These are phyloP conservation scores for Planoprotostelium fungivorum DNA, from an alignment of 78 protist genomes.

Conservation along the genomic window DNA sequence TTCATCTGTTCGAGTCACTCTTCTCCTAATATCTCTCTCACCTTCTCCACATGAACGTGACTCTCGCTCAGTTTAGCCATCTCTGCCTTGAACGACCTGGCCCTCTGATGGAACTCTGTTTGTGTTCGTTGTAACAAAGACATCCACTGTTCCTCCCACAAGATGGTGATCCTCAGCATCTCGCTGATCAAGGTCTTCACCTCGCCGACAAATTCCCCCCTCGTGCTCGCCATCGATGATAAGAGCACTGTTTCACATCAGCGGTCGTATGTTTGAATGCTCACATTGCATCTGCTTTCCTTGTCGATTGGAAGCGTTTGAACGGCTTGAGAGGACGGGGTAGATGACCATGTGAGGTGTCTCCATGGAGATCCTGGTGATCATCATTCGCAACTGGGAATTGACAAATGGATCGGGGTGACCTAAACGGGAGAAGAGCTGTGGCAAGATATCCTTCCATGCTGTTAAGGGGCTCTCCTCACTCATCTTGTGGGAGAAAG, in stretches of 20 bases:
- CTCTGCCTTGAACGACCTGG: not conserved
- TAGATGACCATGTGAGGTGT: slow-evolving; percentile 41
- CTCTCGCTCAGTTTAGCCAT: too few species aligned
- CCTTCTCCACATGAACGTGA: not conserved
- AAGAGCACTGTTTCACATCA: not conserved
- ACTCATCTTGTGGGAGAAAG: not conserved
- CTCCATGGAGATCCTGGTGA: slow-evolving; percentile 26
- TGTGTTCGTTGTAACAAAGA: slow-evolving; percentile 20
- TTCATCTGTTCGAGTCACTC: not conserved
- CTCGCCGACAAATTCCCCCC: slow-evolving; percentile 17
- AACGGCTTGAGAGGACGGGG: not conserved
- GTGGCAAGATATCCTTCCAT: slow-evolving; percentile 43
- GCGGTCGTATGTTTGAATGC: not conserved
- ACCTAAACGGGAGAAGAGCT: slow-evolving; percentile 44
- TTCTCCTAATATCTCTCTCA: not conserved
- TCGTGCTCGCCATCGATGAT: not conserved
- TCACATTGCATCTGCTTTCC: not conserved
- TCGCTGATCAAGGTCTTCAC: slow-evolving; percentile 21
- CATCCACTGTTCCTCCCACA: slow-evolving; percentile 72
- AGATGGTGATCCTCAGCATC: slow-evolving; percentile 35
- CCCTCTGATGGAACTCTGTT: not conserved
- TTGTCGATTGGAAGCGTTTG: not conserved
- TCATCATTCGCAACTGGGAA: slow-evolving; percentile 12
- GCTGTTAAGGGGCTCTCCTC: not conserved
- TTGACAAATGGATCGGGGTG: slow-evolving; percentile 10